phyloP scores from a whole-genome alignment of 1,284 basidiomycete species.

The Sporisorium iseilematis-ciliati region DNA sequence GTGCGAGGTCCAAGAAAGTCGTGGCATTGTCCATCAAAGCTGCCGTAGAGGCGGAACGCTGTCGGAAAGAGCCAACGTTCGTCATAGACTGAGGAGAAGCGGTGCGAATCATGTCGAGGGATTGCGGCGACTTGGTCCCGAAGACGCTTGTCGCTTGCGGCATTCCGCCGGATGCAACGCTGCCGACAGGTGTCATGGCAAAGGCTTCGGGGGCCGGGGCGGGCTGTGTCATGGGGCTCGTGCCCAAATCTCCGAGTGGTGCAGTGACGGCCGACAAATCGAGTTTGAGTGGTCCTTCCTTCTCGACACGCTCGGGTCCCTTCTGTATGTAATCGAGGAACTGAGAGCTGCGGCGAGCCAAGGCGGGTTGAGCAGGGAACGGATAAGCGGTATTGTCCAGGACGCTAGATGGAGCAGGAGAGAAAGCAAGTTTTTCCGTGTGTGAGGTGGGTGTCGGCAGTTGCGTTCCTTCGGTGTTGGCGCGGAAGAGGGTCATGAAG shows the following conservation, averaged over 20 bases:
- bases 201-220: background rate
- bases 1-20: conserved; percentile 23
- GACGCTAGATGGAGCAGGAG: conserved; percentile 28
- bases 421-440: conserved; percentile 26
- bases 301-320: conserved; percentile 36
- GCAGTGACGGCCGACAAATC: conserved; percentile 22
- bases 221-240: conserved; percentile 3
- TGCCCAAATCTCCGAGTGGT: conserved; percentile 15
- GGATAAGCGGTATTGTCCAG: conserved; percentile 28
- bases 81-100: conserved; percentile 1
- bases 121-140: conserved; percentile 9
- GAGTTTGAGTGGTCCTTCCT: conserved; percentile 23
- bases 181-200: conserved; percentile 10
- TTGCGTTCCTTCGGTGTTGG: conserved; percentile 22
- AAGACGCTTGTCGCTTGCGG: background rate
- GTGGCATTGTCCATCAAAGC: conserved; percentile 46
- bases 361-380: conserved; percentile 27
- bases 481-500: conserved; percentile 37
- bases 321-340: conserved; percentile 50
- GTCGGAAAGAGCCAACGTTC: conserved; percentile 32
- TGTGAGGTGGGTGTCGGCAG: conserved; percentile 22
- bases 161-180: background rate
- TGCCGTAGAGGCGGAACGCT: conserved; percentile 45
- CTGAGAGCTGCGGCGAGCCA: conserved; percentile 35
- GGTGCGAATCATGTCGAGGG: conserved; percentile 27